Percentiles rank a stretch among this genome's conserved stretches.
Evolutionary conservation across 345 rosid species (phyloP).

Genomic region (Eucalyptus albens): DNA sequence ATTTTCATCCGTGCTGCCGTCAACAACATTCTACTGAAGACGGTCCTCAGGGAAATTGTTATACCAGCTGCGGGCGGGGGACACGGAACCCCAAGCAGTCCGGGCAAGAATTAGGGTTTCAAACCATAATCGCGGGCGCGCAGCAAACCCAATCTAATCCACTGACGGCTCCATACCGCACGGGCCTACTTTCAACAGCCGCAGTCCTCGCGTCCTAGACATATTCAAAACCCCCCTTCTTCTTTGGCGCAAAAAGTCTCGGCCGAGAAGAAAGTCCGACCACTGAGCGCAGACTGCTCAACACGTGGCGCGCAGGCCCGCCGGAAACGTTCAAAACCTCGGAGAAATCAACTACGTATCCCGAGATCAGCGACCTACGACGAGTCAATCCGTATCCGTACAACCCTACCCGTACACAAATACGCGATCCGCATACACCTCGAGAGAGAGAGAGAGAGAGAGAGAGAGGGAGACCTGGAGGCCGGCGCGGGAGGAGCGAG

Average conservation of each 20-base stretch:
- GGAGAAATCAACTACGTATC: background rate
- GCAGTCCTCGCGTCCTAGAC: background rate
- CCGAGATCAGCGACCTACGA: background rate
- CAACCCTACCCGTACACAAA: background rate
- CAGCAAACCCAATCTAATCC: background rate
- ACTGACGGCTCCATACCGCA: background rate
- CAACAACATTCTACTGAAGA: background rate
- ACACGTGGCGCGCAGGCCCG: background rate
- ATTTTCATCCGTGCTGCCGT: background rate
- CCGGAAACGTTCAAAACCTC: background rate
- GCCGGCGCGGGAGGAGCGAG: conserved; percentile 83
- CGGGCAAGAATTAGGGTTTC: background rate
- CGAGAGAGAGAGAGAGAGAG: background rate
- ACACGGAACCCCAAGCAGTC: background rate
- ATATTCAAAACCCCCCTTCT: background rate
- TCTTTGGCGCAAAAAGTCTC: background rate
- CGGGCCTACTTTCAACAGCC: background rate
- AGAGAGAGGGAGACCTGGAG: conserved; percentile 32
- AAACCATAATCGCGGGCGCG: background rate
- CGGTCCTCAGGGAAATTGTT: background rate
- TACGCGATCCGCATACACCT: background rate
- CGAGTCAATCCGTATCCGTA: background rate
- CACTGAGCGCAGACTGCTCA: background rate
- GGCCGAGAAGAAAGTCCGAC: background rate
- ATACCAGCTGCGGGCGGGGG: background rate